These are phyloP conservation scores for Tolypocladium tropicale DNA, from an alignment of 2,329 filamentous ascomycete species.

Conservation along the genomic window DNA sequence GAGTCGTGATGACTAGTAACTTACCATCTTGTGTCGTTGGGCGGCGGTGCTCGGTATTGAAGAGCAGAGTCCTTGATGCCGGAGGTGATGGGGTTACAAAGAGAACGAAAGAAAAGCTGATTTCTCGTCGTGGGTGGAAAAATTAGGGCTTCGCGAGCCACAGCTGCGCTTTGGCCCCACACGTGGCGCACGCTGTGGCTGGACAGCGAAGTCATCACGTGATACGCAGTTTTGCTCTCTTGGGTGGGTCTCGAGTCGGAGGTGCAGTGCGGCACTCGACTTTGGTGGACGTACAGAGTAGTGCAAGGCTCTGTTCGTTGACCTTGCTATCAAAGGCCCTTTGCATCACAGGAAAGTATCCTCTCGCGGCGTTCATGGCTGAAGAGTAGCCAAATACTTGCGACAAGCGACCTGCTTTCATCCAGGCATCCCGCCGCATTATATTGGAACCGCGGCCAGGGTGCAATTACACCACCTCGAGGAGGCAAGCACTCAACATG, in stretches of 20 bases:
- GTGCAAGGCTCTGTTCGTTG: background rate
- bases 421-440: background rate
- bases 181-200: slow-evolving; percentile 8
- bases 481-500: slow-evolving; percentile 40
- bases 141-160: slow-evolving; percentile 25
- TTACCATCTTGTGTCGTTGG: slow-evolving; percentile 32
- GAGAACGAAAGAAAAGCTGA: slow-evolving; percentile 15
- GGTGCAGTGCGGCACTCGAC: background rate
- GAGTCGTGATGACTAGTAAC: slow-evolving; percentile 23
- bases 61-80: slow-evolving; percentile 23
- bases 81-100: slow-evolving; percentile 15
- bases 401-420: background rate
- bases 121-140: slow-evolving; percentile 21
- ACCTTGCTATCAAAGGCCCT: background rate
- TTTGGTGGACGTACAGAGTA: no score
- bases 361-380: background rate
- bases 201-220: slow-evolving; percentile 1
- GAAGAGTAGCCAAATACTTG: background rate
- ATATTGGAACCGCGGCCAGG: background rate
- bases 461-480: background rate
- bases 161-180: slow-evolving; percentile 8
- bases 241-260: background rate
- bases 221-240: background rate
- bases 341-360: background rate
- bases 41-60: slow-evolving; percentile 23